phyloP scores from a whole-genome alignment of 163 green algal species.

The Picocystis sp. region DNA sequence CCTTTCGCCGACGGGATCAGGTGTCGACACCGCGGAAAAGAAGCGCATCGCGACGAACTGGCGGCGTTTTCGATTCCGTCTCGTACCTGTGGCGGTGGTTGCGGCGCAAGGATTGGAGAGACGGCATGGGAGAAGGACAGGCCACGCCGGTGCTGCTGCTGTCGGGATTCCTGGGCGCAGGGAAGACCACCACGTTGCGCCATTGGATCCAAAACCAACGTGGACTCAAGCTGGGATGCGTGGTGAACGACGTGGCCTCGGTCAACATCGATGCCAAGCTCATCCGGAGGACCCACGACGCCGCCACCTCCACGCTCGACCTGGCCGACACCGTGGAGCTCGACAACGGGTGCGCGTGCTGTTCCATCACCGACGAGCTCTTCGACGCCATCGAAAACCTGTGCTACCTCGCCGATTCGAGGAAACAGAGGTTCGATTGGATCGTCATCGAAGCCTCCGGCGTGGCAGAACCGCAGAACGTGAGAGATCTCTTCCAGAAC shows the following conservation, averaged over 20 bases:
- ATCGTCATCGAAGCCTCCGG: constrained; percentile 86
- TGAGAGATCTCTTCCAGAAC: constrained; percentile 74
- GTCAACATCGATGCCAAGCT: constrained; percentile 94
- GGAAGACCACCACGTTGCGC: constrained; percentile 80
- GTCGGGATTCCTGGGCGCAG: constrained; percentile 62
- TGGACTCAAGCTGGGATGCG: constrained; percentile 62
- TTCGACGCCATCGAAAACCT: constrained; percentile 77
- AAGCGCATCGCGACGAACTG: too few species aligned
- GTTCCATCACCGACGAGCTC: constrained; percentile 76
- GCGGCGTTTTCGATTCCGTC: too few species aligned
- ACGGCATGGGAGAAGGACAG: neutral
- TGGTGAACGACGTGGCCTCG: constrained; percentile 83
- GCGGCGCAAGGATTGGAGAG: too few species aligned
- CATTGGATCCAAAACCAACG: constrained; percentile 65
- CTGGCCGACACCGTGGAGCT: constrained; percentile 85
- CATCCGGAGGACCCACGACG: constrained; percentile 40
- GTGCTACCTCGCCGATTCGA: constrained; percentile 44
- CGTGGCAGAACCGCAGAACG: constrained; percentile 78
- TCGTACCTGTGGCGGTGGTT: too few species aligned
- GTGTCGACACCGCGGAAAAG: too few species aligned
- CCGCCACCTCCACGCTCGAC: constrained; percentile 33
- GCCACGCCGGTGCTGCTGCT: constrained; percentile 57
- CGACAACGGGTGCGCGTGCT: constrained; percentile 84
- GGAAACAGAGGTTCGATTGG: constrained; percentile 50
- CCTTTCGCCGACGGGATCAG: too few species aligned